A percentile compares a stretch with the other conserved stretches of the same genome.
Evolutionary conservation across 345 rosid genomes (phyloP).

Genomic region (Nephelium lappaceum): DNA sequence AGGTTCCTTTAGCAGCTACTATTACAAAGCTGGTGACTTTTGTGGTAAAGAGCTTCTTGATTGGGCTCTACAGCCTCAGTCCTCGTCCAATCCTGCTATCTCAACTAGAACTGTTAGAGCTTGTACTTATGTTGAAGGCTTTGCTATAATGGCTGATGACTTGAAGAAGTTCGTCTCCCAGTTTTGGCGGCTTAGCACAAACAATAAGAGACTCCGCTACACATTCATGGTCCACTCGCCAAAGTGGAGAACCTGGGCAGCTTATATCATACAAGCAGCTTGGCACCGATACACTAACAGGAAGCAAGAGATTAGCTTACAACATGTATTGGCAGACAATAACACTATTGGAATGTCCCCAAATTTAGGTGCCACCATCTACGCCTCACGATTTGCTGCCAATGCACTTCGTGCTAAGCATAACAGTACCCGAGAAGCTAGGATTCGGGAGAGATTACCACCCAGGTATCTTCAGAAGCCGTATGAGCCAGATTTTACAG

Average conservation of each 20-base stretch:
- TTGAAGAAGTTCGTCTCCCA: not conserved
- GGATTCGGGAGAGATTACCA: not conserved
- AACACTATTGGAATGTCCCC: not conserved
- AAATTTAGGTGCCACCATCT: slow-evolving; percentile 1
- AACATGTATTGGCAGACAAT: not conserved
- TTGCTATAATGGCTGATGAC: not conserved
- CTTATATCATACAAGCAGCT: not conserved
- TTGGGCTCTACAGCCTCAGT: not conserved
- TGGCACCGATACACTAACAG: not conserved
- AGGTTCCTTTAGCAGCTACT: no score
- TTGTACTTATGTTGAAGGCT: not conserved
- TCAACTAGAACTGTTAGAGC: not conserved
- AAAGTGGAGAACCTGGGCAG: no score
- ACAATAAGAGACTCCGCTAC: not conserved
- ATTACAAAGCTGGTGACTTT: not conserved
- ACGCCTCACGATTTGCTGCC: not conserved
- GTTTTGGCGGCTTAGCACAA: not conserved
- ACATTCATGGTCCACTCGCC: no score
- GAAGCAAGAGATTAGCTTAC: not conserved
- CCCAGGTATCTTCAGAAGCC: not conserved
- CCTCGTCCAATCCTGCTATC: not conserved
- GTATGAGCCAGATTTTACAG: not conserved
- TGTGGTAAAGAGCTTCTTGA: not conserved
- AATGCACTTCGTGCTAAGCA: not conserved
- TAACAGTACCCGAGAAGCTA: not conserved